A percentile compares a stretch with the other conserved stretches of the same genome.
These are phyloP conservation scores for Fusarium hainanense DNA, from an alignment of 2,329 filamentous ascomycete species.

Conservation along the genomic window DNA sequence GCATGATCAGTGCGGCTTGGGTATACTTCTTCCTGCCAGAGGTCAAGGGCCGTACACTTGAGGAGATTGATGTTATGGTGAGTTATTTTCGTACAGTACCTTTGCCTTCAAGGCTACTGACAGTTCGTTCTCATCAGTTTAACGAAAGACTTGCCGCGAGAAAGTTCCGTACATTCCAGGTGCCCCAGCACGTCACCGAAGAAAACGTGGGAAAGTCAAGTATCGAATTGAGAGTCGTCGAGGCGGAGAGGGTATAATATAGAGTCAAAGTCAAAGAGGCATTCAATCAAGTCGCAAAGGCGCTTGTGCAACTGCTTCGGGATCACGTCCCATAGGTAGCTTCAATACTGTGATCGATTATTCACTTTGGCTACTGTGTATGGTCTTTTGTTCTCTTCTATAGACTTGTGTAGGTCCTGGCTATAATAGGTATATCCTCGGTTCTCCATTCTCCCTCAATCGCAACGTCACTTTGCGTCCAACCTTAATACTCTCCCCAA, in stretches of 20 bases:
- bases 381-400: not conserved
- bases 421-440: not conserved
- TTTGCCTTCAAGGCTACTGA: not conserved
- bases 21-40: constrained; percentile 39
- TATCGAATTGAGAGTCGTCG: constrained; percentile 19
- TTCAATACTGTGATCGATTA: not conserved
- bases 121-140: constrained; percentile 17
- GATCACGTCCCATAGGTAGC: not conserved
- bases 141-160: constrained; percentile 28
- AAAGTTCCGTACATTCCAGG: constrained; percentile 27
- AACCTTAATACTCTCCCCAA: not conserved
- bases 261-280: accelerated
- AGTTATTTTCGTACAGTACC: not conserved
- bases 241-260: constrained; percentile 23
- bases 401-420: not conserved
- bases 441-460: not conserved
- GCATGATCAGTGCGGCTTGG: constrained; percentile 34
- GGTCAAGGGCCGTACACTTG: constrained; percentile 37
- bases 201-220: constrained; percentile 15
- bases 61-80: constrained; percentile 41
- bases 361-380: not conserved
- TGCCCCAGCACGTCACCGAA: not conserved
- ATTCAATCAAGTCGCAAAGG: not conserved
- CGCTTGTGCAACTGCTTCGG: too few relatives aligned
- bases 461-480: not conserved